Evolutionary conservation across 2,329 filamentous ascomycete species (phyloP).

Genomic region (Colletotrichum sp.): DNA sequence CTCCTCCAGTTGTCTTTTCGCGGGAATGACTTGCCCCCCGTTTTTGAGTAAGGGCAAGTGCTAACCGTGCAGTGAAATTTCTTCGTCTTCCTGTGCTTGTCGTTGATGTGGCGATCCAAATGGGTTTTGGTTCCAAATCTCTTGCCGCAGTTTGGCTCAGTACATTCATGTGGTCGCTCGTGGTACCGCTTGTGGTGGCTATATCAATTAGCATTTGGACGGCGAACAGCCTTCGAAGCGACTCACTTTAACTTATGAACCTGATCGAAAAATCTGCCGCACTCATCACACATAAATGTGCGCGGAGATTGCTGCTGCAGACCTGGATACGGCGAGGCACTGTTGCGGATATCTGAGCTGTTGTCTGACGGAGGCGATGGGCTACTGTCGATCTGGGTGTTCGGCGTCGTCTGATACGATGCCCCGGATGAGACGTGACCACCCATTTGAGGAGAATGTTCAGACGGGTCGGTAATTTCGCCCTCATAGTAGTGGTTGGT

Average conservation of each 20-base stretch:
- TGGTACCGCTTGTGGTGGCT: conserved; percentile 68
- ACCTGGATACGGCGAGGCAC: conserved; percentile 35
- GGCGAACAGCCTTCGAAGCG: background rate
- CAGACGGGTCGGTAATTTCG: conserved; percentile 36
- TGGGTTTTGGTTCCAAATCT: conserved; percentile 68
- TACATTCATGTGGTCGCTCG: conserved; percentile 63
- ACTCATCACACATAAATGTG: conserved; percentile 45
- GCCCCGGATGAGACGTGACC: conserved; percentile 43
- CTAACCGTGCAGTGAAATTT: conserved; percentile 63
- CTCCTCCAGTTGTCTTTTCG: conserved; percentile 68
- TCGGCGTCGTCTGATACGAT: conserved; percentile 50
- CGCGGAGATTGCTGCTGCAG: conserved; percentile 27
- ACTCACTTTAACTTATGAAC: conserved; percentile 64
- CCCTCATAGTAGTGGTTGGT: conserved; percentile 19
- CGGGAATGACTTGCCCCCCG: conserved; percentile 63
- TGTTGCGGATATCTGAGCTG: conserved; percentile 41
- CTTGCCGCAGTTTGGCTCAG: conserved; percentile 57
- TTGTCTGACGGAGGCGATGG: conserved; percentile 44
- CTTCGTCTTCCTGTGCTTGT: conserved; percentile 64
- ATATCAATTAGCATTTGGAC: conserved; percentile 24
- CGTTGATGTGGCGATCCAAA: conserved; percentile 66
- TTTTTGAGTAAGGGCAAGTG: conserved; percentile 60
- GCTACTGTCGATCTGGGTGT: conserved; percentile 46
- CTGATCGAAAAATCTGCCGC: conserved; percentile 57
- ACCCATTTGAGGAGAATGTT: conserved; percentile 47